Evolutionary conservation across 1,284 basidiomycete genomes (phyloP), one percentile per base, ranked within the genome.

Genomic region (Takashimella tepidaria): DNA sequence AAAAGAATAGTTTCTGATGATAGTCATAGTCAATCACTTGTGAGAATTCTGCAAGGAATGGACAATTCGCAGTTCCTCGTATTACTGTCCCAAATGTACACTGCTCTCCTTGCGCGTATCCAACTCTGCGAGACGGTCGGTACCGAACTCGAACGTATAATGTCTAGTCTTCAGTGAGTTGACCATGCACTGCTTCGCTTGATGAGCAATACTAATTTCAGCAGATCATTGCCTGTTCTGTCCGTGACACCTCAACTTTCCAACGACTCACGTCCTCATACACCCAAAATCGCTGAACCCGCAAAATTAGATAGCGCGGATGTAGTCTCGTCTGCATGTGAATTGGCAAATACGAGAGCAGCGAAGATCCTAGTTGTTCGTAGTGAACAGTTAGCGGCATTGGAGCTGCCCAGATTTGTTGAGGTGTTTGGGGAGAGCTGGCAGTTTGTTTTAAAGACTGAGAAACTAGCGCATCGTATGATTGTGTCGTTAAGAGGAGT

Each of bases 401-500:
- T 98, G 20, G 78, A 84, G 25, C 75, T 97, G 41, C 74, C 79
- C 1, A 82, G 84, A 31, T 98, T 98, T 77, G 79, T 91, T 41
- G 80, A 80, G 23, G 78, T 97, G 51, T 96, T 93, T 79, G 84
- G 86, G 56, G 82, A 84, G 60, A 86, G 87, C 11, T 97, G 92
- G 92, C 76, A 81, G 41, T 98, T 98, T 67, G 89, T 98, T 22
- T 80, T 95, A 8, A 80, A 80, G 55, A 91, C 88, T 61, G 95
- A 98, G 73, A 82, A 84, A 22, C 79, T 95, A 24, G 89, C 87
- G 60, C 82, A 85, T 49, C 81, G 87, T 57, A 96, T 98, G 89
- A 90, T 97, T 56, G 89, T 95, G 45, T 87, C 89, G 4, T 77
- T 98, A 23, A 80, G 93, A 49, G 90, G 91, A 4, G 86, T 84